Base-by-base conservation (phyloP, 768 basidiomycete genomes). In the Rhodotorula kratochvilovae region DNA sequence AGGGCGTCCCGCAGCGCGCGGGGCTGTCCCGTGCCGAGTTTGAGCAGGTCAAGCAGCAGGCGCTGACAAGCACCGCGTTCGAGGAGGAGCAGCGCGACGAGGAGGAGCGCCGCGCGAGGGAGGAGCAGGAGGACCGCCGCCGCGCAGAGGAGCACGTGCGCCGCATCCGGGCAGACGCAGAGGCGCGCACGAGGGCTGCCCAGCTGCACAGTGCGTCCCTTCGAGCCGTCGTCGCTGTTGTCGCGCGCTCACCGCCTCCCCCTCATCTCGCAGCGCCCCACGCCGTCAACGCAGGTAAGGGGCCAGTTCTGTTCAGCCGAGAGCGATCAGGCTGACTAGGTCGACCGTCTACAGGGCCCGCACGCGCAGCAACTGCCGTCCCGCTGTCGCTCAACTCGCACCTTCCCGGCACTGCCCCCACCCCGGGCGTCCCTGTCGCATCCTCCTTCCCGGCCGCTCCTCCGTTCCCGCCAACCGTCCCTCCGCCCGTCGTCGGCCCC, bases 1-100 rank as follows among this genome's bases (percentile, higher is more conserved):
- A 64, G 54, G 63, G 63, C 0, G 42, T 55, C 5, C 63, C 63
- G n/a, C 63, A 64, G 25, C 63, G 63, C 19, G 29, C 63, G 5
- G 62, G 62, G 10, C 31, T 43, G 5, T 31, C 63, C 0, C 63
- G 63, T 1, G 53, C 53, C 42, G 63, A 64, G 42, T 48, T 23
- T n/a, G 46, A 31, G 31, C 43, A 25, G 45, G 21, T 36, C 25
- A 59, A 59, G 39, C 39, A 39, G 39, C 39, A 39, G n/a, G n/a
- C 27, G 35, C 55, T 35, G 19, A 25, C 17, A 17, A 12, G 46
- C 31, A 27, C 7, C 0, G 39, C 13, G 48, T 25, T 27, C 27
- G 45, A 35, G 31, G 45, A 48, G 5, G 60, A 33, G 45, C 45
- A 35, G 31, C 43, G 42, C 23, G 27, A 46, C 15, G 25, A 48